Base-by-base conservation (phyloP, 139 green algal genomes). In the Chlamydomonas applanata region DNA sequence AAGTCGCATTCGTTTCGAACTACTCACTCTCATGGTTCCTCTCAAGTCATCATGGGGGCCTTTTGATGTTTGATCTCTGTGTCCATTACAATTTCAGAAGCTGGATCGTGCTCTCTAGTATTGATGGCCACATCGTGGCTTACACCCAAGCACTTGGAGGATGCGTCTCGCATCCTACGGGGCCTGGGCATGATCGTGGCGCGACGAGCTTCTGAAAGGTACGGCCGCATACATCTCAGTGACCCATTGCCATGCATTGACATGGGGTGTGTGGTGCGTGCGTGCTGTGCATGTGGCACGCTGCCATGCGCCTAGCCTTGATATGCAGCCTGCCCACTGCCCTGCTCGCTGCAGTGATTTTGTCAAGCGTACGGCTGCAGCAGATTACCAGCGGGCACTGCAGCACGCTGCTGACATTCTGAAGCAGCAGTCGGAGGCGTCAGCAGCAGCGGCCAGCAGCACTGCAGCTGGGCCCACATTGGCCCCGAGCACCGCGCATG, bases 131-230 rank as follows among this genome's bases (percentile, higher is more conserved):
- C 85, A 76, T 85, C 83, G 0, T 86, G 78, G 71, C 17, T 89
- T 0, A 84, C 82, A 19, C 81, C 85, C 4, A 84, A 88, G 61
- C 80, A 87, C 29, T 27, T 92, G 0, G 84, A 93, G 22, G 89
- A 95, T 76, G 75, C 83, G 1, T 74, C 83, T 0, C 82, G 85
- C 7, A 72, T 95, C 4, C 34, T 91, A 27, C 69, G 78, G 0
- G 90, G 90, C 0, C 33, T 93, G 1, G 79, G 65, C 1, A 54
- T 92, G 17, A 85, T 95, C 33, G 84, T 83, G 3, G 75, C 82
- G 0, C 77, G 56, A 1, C 82, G 79, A 49, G 90, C 87, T 11
- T 71, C 83, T 1, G 80, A 93, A 35, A 94, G 78, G 81, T 82
- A 25, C 1, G 57, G 22, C 32, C 62, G 2, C 1, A 53, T n/a